A percentile compares a stretch with the other conserved stretches of the same genome.
These are phyloP conservation scores for Aspergillus sp. DNA, from an alignment of 2,329 filamentous ascomycete genomes.

Conservation along the genomic window DNA sequence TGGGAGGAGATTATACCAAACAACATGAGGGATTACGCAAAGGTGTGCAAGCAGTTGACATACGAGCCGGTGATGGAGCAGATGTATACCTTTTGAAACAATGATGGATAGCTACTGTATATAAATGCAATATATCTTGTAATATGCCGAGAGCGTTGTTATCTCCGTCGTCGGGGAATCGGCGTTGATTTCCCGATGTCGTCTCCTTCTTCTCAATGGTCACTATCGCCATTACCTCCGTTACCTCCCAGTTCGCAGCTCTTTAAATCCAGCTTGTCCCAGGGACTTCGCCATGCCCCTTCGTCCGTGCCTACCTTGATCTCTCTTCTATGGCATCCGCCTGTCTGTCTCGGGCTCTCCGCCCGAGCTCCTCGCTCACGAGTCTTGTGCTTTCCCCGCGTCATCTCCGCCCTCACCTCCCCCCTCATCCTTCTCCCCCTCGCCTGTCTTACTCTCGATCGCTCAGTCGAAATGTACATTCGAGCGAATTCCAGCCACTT, in stretches of 20 bases:
- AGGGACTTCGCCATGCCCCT: not conserved
- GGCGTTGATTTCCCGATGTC: not conserved
- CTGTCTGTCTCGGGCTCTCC: conserved; percentile 8
- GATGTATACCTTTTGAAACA: conserved; percentile 13
- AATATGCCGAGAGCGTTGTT: not conserved
- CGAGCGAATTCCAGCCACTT: conserved; percentile 61
- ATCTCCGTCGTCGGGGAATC: not conserved
- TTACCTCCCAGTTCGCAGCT: not conserved
- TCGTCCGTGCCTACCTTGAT: not conserved
- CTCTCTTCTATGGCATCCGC: conserved; percentile 10
- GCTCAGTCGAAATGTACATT: conserved; percentile 57
- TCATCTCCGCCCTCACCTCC: conserved; percentile 2
- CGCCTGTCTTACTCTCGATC: conserved; percentile 51
- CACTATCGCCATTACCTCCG: not conserved
- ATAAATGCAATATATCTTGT: not conserved
- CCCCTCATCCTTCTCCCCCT: not conserved
- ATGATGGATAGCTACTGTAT: not conserved
- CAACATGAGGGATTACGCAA: conserved; percentile 36
- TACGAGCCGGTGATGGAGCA: conserved; percentile 13
- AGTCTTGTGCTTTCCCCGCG: conserved; percentile 4
- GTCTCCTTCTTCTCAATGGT: not conserved
- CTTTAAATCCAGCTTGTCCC: not conserved
- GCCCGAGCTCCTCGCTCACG: not conserved
- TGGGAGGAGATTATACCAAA: conserved; percentile 35
- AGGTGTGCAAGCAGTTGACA: conserved; percentile 27